These are phyloP conservation scores for Ophiocordyceps polyrhachis-furcata DNA, from an alignment of 2,329 filamentous ascomycete species.

Conservation along the genomic window DNA sequence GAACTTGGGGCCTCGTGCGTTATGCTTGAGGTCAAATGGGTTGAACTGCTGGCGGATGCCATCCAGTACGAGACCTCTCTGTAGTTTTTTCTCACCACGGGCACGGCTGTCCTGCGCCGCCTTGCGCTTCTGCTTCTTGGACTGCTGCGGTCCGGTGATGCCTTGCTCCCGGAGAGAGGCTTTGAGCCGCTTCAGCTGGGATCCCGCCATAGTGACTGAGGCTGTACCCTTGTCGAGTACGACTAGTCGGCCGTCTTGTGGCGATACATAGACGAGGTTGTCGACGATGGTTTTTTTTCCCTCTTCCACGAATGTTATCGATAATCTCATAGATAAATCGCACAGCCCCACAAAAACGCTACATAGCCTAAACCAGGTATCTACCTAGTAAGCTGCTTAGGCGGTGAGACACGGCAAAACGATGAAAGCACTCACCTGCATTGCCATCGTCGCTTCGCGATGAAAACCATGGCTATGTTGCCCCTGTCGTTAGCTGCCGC, in stretches of 20 bases:
- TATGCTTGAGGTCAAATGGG: conserved; percentile 83
- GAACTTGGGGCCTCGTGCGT: conserved; percentile 64
- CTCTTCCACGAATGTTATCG: neutral
- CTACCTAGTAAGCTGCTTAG: too few species aligned
- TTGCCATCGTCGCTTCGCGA: too few species aligned
- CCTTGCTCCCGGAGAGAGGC: conserved; percentile 77
- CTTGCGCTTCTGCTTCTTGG: conserved; percentile 82
- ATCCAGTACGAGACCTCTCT: conserved; percentile 60
- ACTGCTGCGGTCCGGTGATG: conserved; percentile 77
- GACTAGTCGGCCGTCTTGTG: neutral
- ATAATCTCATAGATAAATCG: neutral
- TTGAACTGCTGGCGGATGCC: conserved; percentile 93
- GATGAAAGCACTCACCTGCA: too few species aligned
- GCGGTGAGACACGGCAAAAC: too few species aligned
- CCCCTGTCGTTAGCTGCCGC: too few species aligned
- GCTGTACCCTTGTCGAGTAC: neutral
- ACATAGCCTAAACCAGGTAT: too few species aligned
- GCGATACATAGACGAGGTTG: neutral
- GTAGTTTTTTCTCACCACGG: conserved; percentile 52
- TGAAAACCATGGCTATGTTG: too few species aligned
- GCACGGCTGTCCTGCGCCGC: conserved; percentile 46
- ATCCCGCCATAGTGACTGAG: conserved; percentile 55
- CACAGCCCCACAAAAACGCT: too few species aligned
- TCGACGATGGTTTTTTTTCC: neutral
- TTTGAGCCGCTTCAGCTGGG: conserved; percentile 92